Percentiles rank a stretch among this genome's conserved stretches.
These are phyloP conservation scores for Petrea volubilis DNA, from an alignment of 257 asterid species.

Conservation along the genomic window DNA sequence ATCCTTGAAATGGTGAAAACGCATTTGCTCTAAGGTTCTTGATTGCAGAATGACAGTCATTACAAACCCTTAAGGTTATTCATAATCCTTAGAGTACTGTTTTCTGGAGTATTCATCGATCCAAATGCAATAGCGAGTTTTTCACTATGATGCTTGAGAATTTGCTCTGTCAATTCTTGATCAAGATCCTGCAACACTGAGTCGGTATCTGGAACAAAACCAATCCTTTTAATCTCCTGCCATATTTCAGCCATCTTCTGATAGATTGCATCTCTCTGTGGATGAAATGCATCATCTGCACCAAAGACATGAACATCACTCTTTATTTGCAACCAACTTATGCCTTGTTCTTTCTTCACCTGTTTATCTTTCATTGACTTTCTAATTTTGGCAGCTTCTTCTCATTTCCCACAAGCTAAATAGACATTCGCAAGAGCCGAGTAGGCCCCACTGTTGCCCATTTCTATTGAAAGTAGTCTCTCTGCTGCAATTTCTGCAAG, in stretches of 20 bases:
- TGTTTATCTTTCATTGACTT: slow-evolving; percentile 79
- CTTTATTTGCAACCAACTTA: slow-evolving; percentile 84
- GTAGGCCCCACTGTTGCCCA: slow-evolving; percentile 81
- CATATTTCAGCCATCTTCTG: slow-evolving; percentile 53
- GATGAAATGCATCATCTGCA: slow-evolving; percentile 76
- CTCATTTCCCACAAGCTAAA: slow-evolving; percentile 81
- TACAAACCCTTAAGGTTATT: slow-evolving; percentile 91
- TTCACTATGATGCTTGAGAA: slow-evolving; percentile 84
- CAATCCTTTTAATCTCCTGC: slow-evolving; percentile 82
- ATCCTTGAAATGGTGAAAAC: slow-evolving; percentile 80
- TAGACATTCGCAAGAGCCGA: slow-evolving; percentile 83
- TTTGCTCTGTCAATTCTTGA: slow-evolving; percentile 71
- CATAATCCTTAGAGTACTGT: slow-evolving; percentile 72
- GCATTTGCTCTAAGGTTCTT: slow-evolving; percentile 72
- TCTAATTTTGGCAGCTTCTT: slow-evolving; percentile 74
- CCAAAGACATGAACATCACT: slow-evolving; percentile 73
- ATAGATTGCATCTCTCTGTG: slow-evolving; percentile 64
- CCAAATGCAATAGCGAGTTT: slow-evolving; percentile 89
- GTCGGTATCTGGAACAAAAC: slow-evolving; percentile 69
- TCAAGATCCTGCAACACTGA: slow-evolving; percentile 87
- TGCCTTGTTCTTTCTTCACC: slow-evolving; percentile 90
- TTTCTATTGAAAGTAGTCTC: slow-evolving; percentile 65
- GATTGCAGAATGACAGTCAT: slow-evolving; percentile 83
- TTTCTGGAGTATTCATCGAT: slow-evolving; percentile 65
- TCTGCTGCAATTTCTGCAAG: slow-evolving; percentile 77